These are phyloP conservation scores for Abrus precatorius DNA, from an alignment of 306 rosid species.

Conservation along the genomic window DNA sequence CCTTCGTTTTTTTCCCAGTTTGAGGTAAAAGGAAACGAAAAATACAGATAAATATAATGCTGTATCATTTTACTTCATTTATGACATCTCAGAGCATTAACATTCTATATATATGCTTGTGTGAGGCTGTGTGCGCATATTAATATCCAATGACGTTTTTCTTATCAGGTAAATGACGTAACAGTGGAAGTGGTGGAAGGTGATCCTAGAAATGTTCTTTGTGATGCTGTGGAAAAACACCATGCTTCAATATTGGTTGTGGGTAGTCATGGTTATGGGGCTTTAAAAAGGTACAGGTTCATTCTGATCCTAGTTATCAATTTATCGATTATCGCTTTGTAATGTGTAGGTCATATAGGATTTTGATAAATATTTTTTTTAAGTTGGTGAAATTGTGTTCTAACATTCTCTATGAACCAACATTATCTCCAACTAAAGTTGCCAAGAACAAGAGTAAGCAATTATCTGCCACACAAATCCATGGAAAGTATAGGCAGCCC, in stretches of 20 bases:
- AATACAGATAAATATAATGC: neutral
- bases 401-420: neutral
- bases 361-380: neutral
- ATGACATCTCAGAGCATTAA: slow-evolving; percentile 6
- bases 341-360: neutral
- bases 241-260: slow-evolving; percentile 77
- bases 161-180: slow-evolving; percentile 55
- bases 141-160: slow-evolving; percentile 18
- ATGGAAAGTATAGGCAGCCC: no score
- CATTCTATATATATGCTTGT: neutral
- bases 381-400: neutral
- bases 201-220: slow-evolving; percentile 80
- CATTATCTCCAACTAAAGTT: neutral
- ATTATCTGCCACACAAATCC: no score
- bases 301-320: neutral
- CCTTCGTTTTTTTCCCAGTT: neutral
- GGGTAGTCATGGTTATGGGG: slow-evolving; percentile 88
- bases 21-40: neutral
- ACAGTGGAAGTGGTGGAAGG: slow-evolving; percentile 70
- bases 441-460: no score
- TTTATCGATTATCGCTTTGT: neutral
- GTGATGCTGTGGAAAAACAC: slow-evolving; percentile 75
- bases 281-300: slow-evolving; percentile 66
- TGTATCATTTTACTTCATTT: neutral
- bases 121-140: neutral